A percentile compares a stretch with the other conserved stretches of the same genome.
phyloP scores from a whole-genome alignment of 345 rosid species.

The Erucastrum elatum region DNA sequence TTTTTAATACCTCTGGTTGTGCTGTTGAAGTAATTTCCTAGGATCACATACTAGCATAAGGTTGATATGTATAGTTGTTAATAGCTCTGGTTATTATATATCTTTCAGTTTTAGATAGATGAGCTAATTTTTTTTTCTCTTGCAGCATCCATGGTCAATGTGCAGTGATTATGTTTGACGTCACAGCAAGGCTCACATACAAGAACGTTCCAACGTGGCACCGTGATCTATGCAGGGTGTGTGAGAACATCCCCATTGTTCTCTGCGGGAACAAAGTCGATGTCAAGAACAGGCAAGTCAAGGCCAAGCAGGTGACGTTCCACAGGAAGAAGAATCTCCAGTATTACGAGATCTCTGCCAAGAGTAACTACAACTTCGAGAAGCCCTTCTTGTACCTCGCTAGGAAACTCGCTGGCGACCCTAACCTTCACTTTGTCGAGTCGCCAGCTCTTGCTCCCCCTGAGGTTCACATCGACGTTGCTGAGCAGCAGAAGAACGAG shows the following conservation, averaged over 20 bases:
- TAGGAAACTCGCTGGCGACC: neutral
- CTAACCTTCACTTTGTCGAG: constrained; percentile 28
- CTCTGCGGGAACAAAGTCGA: constrained; percentile 93
- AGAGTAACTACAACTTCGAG: constrained; percentile 22
- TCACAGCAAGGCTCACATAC: constrained; percentile 90
- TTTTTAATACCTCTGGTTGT: neutral
- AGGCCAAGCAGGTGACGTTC: constrained; percentile 89
- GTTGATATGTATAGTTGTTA: too few species aligned
- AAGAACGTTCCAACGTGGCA: constrained; percentile 99
- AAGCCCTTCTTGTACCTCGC: neutral
- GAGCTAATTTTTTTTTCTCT: neutral
- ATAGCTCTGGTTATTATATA: too few species aligned
- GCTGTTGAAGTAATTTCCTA: neutral
- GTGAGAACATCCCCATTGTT: constrained; percentile 88
- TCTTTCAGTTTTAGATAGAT: neutral
- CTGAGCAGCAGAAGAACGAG: neutral
- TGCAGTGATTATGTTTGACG: constrained; percentile 97
- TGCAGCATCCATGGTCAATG: constrained; percentile 98
- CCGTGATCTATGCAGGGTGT: constrained; percentile 75
- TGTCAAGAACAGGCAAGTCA: constrained; percentile 94
- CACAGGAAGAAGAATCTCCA: constrained; percentile 93
- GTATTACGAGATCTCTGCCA: constrained; percentile 90
- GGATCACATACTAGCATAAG: neutral
- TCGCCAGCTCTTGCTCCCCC: constrained; percentile 69
- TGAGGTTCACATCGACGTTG: neutral